Evolutionary conservation across 139 green algal genomes (phyloP), one percentile per base, ranked within the genome.

Genomic region (Micromonas pusilla): DNA sequence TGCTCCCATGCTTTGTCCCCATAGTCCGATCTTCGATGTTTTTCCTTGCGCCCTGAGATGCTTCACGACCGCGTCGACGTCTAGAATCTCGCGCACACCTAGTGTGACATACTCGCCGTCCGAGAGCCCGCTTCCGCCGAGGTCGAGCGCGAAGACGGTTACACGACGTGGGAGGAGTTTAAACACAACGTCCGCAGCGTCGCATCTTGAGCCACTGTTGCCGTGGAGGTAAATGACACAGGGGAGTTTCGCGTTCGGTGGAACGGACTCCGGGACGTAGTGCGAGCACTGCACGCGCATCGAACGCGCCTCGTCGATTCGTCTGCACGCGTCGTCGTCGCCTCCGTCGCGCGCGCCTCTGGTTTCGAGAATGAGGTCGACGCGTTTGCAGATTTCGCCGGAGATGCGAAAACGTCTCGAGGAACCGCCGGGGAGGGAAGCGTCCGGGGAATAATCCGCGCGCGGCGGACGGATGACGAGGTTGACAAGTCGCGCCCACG

Each of bases 1-100:
- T 0, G 93, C 94, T 0, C 94, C 94, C 94, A 98, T 98, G 39
- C 85, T 93, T 26, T 93, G 84, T 2, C 94, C 94, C 94, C 94
- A 98, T 63, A 98, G 84, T 1, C 86, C 94, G 23, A 98, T 90
- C 21, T 85, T 90, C 31, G 83, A 89, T 25, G 89, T 86, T 32
- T 72, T 72, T 34, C 80, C 79, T 52, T 82, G 52, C 31, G 76
- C 67, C 25, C 90, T 76, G 64, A 95, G 80, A 60, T 92, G 30
- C 6, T 73, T 73, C 16, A 73, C 34, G 34, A 73, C 21, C 5
- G 36, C 26, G 13, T 83, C 89, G 76, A 97, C 67, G 81, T 97
- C 93, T 34, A 94, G 88, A 38, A 92, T 86, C 78, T 97, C 93
- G 23, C 87, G 77, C 0, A 87, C 87, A 0, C 94, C 94, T 38